Evolutionary conservation across 306 rosid species (phyloP).

Genomic region (Cucumis hystrix): DNA sequence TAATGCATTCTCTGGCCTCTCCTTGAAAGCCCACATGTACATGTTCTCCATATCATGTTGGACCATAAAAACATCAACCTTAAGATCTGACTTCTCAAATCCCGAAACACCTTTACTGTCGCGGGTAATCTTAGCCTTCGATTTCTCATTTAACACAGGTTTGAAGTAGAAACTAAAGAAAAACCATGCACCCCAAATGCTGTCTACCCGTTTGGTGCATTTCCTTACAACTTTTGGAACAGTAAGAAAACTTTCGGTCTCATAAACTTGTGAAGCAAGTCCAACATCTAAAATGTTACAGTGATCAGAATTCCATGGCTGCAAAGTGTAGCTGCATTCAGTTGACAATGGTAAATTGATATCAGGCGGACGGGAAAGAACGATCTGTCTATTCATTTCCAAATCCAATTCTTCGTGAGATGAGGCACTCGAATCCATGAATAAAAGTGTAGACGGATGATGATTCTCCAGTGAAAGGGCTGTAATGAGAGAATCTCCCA

Average conservation of each 20-base stretch:
- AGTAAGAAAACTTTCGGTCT: conserved; percentile 50
- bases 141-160: conserved; percentile 60
- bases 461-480: conserved; percentile 82
- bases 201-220: conserved; percentile 64
- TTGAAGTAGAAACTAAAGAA: conserved; percentile 87
- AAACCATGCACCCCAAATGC: conserved; percentile 99
- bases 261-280: conserved; percentile 69
- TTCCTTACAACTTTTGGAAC: conserved; percentile 66
- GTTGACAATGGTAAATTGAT: conserved; percentile 76
- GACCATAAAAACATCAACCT: conserved; percentile 83
- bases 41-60: conserved; percentile 98
- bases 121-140: conserved; percentile 60
- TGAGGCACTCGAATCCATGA: conserved; percentile 92
- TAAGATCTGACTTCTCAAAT: conserved; percentile 75
- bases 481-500: conserved; percentile 59
- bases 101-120: conserved; percentile 66
- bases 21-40: conserved; percentile 99
- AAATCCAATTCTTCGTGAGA: conserved; percentile 81
- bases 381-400: conserved; percentile 71
- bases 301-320: conserved; percentile 51
- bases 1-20: conserved; percentile 79
- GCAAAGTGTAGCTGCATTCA: conserved; percentile 72
- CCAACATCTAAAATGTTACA: conserved; percentile 72
- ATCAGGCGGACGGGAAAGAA: conserved; percentile 67
- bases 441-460: conserved; percentile 71